A percentile compares a stretch with the other conserved stretches of the same genome.
Evolutionary conservation across 2,329 filamentous ascomycete species (phyloP).

Genomic region (Fusarium albidum): DNA sequence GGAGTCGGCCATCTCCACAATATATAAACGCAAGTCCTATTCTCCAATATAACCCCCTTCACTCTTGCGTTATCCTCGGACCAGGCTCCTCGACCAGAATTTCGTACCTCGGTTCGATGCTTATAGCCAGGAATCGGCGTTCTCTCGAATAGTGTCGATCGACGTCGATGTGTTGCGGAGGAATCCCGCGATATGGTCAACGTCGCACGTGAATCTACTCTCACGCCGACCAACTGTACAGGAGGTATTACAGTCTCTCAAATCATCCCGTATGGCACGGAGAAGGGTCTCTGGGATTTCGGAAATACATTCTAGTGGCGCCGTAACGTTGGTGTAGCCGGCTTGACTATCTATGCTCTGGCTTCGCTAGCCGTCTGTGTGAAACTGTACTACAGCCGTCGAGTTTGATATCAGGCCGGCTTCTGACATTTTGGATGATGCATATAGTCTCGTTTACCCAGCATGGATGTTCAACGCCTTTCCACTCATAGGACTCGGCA

Average conservation of each 20-base stretch:
- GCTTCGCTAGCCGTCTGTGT: no score
- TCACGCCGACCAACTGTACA: not conserved
- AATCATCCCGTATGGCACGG: not conserved
- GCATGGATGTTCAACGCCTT: not conserved
- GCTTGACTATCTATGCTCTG: no score
- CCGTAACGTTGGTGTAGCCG: no score
- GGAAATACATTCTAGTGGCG: not conserved
- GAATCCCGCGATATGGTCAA: not conserved
- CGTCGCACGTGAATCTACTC: no score
- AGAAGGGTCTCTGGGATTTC: not conserved
- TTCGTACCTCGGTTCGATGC: not conserved
- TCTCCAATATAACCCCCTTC: not conserved
- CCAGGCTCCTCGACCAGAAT: not conserved
- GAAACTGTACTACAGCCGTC: no score
- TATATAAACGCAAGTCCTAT: not conserved
- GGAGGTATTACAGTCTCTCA: not conserved
- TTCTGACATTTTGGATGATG: constrained; percentile 1
- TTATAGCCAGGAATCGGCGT: not conserved
- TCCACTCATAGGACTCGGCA: not conserved
- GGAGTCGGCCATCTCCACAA: constrained; percentile 1
- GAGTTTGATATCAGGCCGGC: no score
- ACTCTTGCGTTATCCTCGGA: not conserved
- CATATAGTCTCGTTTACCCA: not conserved
- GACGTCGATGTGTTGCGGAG: not conserved
- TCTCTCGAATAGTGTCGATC: not conserved